Evolutionary conservation across 2,329 filamentous ascomycete species (phyloP).

Genomic region (Hypomyces rosellus): DNA sequence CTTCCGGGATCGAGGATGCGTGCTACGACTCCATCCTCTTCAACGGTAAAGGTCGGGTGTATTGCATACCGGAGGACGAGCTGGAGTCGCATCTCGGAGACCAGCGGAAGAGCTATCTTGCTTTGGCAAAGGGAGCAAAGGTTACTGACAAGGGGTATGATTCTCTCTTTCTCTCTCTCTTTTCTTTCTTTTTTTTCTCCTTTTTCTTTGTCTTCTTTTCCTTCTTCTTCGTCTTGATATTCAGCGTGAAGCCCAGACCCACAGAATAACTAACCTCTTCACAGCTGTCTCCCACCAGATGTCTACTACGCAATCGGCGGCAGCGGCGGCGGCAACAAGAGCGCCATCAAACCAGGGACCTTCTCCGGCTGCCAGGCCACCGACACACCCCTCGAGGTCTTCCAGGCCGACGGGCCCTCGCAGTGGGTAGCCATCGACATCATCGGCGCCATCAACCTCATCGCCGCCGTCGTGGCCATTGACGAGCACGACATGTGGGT

Average conservation of each 20-base stretch:
- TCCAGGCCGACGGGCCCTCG: constrained; percentile 26
- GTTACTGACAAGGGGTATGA: constrained; percentile 38
- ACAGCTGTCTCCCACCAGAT: constrained; percentile 33
- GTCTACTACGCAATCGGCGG: constrained; percentile 31
- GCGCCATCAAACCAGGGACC: constrained; percentile 34
- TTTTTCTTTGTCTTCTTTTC: not conserved
- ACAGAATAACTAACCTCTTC: not conserved
- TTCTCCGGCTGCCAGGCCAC: constrained; percentile 43
- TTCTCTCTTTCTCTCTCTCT: fast-evolving
- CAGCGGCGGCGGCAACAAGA: constrained; percentile 23
- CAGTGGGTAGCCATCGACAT: constrained; percentile 49
- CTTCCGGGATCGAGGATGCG: constrained; percentile 40
- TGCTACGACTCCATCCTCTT: constrained; percentile 57
- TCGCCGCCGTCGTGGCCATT: constrained; percentile 40
- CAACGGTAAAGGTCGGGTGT: constrained; percentile 53
- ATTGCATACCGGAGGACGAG: constrained; percentile 41
- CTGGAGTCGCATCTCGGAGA: constrained; percentile 32
- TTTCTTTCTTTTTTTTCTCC: fast-evolving
- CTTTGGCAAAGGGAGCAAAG: constrained; percentile 20
- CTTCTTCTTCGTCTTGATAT: too few relatives aligned
- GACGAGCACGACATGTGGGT: constrained; percentile 49
- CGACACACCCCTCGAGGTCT: constrained; percentile 35
- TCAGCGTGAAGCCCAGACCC: too few relatives aligned
- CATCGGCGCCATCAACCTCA: constrained; percentile 45
- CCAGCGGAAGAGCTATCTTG: constrained; percentile 25